Evolutionary conservation across 768 basidiomycete species (phyloP).

Genomic region (Phanerochaete carnosa): DNA sequence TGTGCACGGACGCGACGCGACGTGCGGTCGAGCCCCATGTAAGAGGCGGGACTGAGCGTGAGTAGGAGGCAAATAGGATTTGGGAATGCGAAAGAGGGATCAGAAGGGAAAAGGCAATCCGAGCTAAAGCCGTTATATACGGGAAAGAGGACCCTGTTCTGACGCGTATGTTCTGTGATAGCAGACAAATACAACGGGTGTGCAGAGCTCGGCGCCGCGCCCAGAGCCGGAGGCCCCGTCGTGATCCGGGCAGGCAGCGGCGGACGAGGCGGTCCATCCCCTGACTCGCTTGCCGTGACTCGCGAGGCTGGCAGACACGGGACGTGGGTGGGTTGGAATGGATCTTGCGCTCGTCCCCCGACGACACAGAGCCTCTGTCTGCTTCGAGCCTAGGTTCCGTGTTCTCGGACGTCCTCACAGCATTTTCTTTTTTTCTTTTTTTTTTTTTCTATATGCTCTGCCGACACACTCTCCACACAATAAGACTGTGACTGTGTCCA

Average conservation of each 20-base stretch:
- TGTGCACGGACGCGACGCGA: conserved; percentile 26
- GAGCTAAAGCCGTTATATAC: conserved; percentile 26
- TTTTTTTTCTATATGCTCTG: not conserved
- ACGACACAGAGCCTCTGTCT: not conserved
- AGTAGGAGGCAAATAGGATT: conserved; percentile 18
- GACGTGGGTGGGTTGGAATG: not conserved
- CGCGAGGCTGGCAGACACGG: conserved; percentile 7
- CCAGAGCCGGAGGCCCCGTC: conserved; percentile 18
- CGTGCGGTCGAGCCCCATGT: conserved; percentile 23
- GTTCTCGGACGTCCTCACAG: no score
- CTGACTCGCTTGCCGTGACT: not conserved
- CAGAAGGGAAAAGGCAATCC: conserved; percentile 15
- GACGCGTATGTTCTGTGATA: conserved; percentile 12
- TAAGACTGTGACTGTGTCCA: not conserved
- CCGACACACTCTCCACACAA: not conserved
- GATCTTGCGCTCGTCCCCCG: not conserved
- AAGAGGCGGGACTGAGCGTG: conserved; percentile 13
- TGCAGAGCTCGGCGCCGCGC: conserved; percentile 13
- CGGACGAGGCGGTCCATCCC: conserved; percentile 23
- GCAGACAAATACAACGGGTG: conserved; percentile 14
- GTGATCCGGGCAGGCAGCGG: conserved; percentile 26
- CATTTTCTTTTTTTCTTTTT: not conserved
- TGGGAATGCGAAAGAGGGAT: conserved; percentile 27
- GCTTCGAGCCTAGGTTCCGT: no score
- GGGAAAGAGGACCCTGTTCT: conserved; percentile 10